phyloP scores from a whole-genome alignment of 202 grass and related monocot genomes.

The Thinopyrum obtusiflorum region DNA sequence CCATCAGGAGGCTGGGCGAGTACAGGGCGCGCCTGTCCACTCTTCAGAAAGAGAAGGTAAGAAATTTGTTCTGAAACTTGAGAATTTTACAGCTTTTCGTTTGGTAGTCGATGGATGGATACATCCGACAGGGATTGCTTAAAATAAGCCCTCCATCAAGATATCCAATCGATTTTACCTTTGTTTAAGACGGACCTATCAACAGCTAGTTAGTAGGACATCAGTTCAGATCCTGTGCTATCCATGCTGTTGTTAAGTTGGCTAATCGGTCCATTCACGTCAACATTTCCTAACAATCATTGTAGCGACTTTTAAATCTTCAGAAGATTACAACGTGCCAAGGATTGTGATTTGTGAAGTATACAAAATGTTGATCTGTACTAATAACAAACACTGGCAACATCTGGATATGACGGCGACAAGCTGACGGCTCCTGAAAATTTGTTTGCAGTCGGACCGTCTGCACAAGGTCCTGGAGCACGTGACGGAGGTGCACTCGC shows the following conservation, averaged over 20 bases:
- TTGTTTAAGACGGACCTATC: not conserved
- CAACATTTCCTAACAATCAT: conserved; percentile 9
- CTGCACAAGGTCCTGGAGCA: conserved; percentile 62
- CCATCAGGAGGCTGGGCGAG: conserved; percentile 61
- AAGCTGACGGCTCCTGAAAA: not conserved
- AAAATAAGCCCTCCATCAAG: not conserved
- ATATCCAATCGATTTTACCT: not conserved
- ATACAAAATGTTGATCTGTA: conserved; percentile 10
- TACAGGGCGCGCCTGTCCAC: conserved; percentile 43
- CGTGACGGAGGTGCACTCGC: conserved; percentile 72
- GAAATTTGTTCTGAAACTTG: not conserved
- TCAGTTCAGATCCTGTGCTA: not conserved
- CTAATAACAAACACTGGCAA: not conserved
- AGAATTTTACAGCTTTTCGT: not conserved
- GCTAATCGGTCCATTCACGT: conserved; percentile 31
- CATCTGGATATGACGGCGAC: not conserved
- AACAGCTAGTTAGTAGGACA: conserved; percentile 18
- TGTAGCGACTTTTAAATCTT: not conserved
- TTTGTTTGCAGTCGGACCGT: conserved; percentile 46
- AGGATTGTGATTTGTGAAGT: not conserved
- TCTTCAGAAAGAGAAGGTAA: conserved; percentile 85
- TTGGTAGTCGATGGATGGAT: no score
- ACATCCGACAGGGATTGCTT: not conserved
- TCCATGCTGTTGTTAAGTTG: conserved; percentile 8
- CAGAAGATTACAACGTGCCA: not conserved